Evolutionary conservation across 805 yeast genomes (phyloP), one percentile per base, ranked within the genome.

Genomic region (Lachancea meyersii): DNA sequence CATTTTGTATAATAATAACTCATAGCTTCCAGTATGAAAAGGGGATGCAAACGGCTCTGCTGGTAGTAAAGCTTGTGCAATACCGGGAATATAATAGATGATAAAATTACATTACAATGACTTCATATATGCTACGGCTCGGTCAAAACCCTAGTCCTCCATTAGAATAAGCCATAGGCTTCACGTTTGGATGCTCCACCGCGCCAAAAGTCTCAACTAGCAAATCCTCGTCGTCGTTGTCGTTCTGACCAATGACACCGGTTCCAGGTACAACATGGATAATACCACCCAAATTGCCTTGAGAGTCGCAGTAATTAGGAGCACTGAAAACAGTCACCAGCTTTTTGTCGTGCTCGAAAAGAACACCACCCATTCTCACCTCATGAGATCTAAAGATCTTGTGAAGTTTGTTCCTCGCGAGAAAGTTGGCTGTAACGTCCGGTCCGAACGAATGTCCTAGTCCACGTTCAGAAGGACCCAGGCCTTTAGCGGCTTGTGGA

Each of bases 361-460:
- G 87, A 46, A 82, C 87, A 37, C 99, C 99, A 5, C 75, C 82
- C 84, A 84, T 82, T 59, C 97, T 75, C 6, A 91, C 96, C 65
- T 93, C 98, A 59, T 93, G 99, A 2, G 97, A 87, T 55, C 99
- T 75, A 54, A 93, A 82, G 31, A 93, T 76, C 44, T 86, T 89
- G 54, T 81, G 75, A 47, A 93, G 70, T 24, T 75, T 72, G 63
- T 93, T 93, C 32, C 61, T 61, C 34, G 80, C 71, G 55, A 95
- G 78, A 71, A 91, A 93, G 31, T 74, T 61, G 38, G 77, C 79
- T 4, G 98, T 91, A 47, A 93, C 77, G 60, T 93, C 97, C 8
- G 97, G 96, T 1, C 99, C 99, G 63, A 93, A 93, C 61, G 93
- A 96, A 63, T 86, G 77, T 23, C 97, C 97, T 44, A 91, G 79